Percentiles rank a stretch among this genome's conserved stretches.
Evolutionary conservation across 2,329 filamentous ascomycete genomes (phyloP).

Genomic region (Cryphonectria japonica): DNA sequence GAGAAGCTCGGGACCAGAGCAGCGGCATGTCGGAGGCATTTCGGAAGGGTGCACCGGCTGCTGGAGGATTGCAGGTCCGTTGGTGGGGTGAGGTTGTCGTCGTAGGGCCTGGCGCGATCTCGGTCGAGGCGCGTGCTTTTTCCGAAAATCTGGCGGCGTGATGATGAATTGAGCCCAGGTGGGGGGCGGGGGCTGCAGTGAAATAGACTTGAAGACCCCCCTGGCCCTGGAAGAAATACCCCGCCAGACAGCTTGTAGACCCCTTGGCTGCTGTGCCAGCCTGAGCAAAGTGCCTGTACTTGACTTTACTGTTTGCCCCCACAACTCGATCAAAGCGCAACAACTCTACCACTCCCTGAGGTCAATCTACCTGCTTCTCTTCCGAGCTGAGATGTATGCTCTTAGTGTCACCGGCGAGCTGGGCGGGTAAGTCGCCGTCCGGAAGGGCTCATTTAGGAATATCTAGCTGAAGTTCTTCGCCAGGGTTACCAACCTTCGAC

Average conservation of each 20-base stretch:
- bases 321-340: neutral
- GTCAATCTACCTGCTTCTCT: neutral
- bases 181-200: neutral
- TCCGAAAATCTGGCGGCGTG: slow-evolving; percentile 1
- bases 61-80: slow-evolving; percentile 19
- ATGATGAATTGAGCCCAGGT: neutral
- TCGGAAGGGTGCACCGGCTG: slow-evolving; percentile 30
- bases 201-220: neutral
- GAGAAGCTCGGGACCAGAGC: slow-evolving; percentile 69
- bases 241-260: neutral
- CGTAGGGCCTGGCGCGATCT: neutral
- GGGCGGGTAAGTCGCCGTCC: slow-evolving; percentile 57
- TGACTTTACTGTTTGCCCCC: neutral
- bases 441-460: neutral
- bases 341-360: neutral
- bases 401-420: slow-evolving; percentile 71
- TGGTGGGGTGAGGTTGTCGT: neutral
- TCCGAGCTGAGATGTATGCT: slow-evolving; percentile 59
- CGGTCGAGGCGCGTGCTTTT: neutral
- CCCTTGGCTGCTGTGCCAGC: neutral
- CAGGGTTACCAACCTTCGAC: slow-evolving; percentile 88
- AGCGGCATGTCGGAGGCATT: slow-evolving; percentile 63
- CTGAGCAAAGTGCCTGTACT: neutral
- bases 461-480: slow-evolving; percentile 8
- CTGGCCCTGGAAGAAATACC: slow-evolving; percentile 1